A percentile compares a stretch with the other conserved stretches of the same genome.
Evolutionary conservation across 2,329 filamentous ascomycete genomes (phyloP).

Genomic region (Diaporthe capsici): DNA sequence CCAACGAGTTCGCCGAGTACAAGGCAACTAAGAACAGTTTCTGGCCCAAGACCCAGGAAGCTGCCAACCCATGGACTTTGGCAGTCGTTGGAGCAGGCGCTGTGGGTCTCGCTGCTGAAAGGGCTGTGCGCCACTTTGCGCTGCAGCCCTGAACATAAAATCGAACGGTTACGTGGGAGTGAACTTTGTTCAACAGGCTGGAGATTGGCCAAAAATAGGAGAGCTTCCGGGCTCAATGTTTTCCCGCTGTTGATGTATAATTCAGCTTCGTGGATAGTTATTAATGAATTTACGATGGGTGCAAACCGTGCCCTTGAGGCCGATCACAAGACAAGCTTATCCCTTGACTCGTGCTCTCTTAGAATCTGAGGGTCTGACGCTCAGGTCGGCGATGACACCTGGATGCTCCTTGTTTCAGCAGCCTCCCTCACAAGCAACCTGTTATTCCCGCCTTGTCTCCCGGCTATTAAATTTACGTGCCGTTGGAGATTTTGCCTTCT

Average conservation of each 20-base stretch:
- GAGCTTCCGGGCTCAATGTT: neutral
- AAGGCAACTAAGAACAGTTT: slow-evolving; percentile 70
- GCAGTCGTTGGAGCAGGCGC: slow-evolving; percentile 64
- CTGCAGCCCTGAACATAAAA: slow-evolving; percentile 18
- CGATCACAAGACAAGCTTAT: slow-evolving; percentile 17
- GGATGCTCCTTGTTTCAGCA: slow-evolving; percentile 10
- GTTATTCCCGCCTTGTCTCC: slow-evolving; percentile 29
- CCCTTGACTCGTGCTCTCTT: slow-evolving; percentile 30
- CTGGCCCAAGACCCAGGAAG: slow-evolving; percentile 66
- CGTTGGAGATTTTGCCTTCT: neutral
- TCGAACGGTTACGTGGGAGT: neutral
- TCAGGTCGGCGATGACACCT: neutral
- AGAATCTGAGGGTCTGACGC: slow-evolving; percentile 19
- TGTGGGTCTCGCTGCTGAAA: slow-evolving; percentile 62
- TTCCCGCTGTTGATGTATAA: slow-evolving; percentile 6
- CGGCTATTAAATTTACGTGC: slow-evolving; percentile 1
- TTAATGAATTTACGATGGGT: slow-evolving; percentile 26
- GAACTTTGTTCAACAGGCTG: neutral
- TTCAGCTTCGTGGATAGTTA: slow-evolving; percentile 11
- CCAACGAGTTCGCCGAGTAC: slow-evolving; percentile 66
- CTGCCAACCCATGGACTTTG: slow-evolving; percentile 70
- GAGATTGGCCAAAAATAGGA: neutral
- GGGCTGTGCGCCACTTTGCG: slow-evolving; percentile 32
- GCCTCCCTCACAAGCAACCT: neutral
- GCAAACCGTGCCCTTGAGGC: neutral